These are phyloP conservation scores for Coemansia sp. DNA, from an alignment of 371 early-diverging fungal species.

Conservation along the genomic window DNA sequence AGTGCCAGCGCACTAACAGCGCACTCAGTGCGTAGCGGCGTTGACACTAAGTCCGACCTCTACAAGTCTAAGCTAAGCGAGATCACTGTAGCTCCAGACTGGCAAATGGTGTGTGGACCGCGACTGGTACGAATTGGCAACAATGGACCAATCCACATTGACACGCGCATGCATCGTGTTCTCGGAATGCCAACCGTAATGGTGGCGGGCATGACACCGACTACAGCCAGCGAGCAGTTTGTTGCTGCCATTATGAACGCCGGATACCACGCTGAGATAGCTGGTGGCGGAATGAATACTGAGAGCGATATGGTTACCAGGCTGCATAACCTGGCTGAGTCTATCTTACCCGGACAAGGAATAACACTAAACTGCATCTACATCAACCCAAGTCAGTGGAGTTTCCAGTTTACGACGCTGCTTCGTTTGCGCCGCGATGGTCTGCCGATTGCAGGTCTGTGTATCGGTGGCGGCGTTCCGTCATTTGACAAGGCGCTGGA, in stretches of 20 bases:
- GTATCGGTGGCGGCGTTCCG: conserved; percentile 68
- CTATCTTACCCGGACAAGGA: conserved; percentile 76
- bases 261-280: conserved; percentile 89
- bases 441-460: conserved; percentile 86
- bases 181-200: conserved; percentile 58
- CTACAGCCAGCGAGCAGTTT: conserved; percentile 38
- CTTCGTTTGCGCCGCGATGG: conserved; percentile 84
- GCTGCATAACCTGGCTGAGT: conserved; percentile 73
- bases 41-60: conserved; percentile 75
- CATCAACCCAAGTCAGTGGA: not conserved
- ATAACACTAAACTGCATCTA: conserved; percentile 82
- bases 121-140: conserved; percentile 55
- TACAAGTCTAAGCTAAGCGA: conserved; percentile 68
- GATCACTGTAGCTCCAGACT: conserved; percentile 78
- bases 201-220: conserved; percentile 52
- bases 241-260: conserved; percentile 60
- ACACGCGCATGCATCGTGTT: conserved; percentile 82
- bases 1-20: conserved; percentile 64
- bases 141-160: conserved; percentile 72
- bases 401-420: conserved; percentile 54
- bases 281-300: conserved; percentile 89
- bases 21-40: conserved; percentile 56
- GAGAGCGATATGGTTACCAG: conserved; percentile 71
- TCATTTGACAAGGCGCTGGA: conserved; percentile 83
- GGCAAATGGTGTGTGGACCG: conserved; percentile 85